Evolutionary conservation across 2,329 filamentous ascomycete species (phyloP), one percentile per base, ranked within the genome.

Genomic region (Fusarium buharicum): DNA sequence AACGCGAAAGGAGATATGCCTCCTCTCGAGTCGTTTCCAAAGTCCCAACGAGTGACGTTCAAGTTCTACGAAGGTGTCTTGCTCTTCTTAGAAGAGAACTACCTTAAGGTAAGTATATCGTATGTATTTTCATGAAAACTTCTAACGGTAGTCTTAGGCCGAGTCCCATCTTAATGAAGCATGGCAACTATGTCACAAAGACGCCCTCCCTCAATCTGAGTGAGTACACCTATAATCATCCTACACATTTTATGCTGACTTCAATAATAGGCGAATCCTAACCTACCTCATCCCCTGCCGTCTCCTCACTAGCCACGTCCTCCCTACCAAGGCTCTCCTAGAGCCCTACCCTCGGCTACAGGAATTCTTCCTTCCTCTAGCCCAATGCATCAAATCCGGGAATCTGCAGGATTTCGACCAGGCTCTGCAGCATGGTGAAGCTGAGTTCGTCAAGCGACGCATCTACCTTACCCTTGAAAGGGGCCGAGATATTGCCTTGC

Each of bases 401-500:
- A 89, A 97, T 68, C 85, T 99, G 10, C 84, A 87, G 47, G 90
- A 87, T 11, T 98, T 98, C 70, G 93, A 97, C 69, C 78, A 86
- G 16, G 93, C 93, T 3, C 84, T 99, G 24, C 84, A 89, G 45
- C 86, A 88, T 8, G 90, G 91, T 22, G 93, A 98, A 76, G 88
- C 93, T n/a, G 91, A 95, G 67, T 97, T 98, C 68, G 93, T 98
- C 63, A 94, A 91, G 75, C 87, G 90, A 27, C 90, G 94, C 39
- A 96, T 99, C 68, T 99, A 98, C 76, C 85, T 99, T 18, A 97
- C 95, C 0, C 84, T 99, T 0, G 95, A 99, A 74, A 87, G 95
- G 38, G 92, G 92, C 12, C 90, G 95, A 45, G 95, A 99, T 71
- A 92, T 98, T 60, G 91, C 93, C 10, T 77, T 99, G 62, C 90